Percentiles rank a stretch among this genome's conserved stretches.
These are phyloP conservation scores for Geotrichum cucujoidarum DNA, from an alignment of 1,139 yeast genomes.

Conservation along the genomic window DNA sequence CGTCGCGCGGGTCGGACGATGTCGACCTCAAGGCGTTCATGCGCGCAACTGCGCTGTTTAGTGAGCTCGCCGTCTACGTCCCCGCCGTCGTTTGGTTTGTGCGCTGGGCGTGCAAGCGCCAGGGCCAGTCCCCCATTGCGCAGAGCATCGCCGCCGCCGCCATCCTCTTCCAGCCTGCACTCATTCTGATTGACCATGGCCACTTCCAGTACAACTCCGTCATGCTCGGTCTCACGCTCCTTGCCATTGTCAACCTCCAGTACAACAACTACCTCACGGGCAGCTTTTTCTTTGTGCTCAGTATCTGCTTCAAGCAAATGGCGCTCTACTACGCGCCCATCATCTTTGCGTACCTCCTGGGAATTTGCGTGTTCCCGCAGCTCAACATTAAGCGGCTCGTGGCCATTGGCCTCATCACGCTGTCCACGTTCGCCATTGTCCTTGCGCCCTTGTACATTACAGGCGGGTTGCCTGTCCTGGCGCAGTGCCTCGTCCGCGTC, in stretches of 20 bases:
- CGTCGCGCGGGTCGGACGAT: conserved; percentile 71
- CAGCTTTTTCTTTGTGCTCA: conserved; percentile 71
- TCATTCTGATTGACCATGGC: conserved; percentile 88
- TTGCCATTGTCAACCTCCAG: conserved; percentile 61
- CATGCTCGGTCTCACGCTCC: conserved; percentile 80
- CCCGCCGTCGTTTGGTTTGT: conserved; percentile 75
- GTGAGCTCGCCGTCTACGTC: conserved; percentile 68
- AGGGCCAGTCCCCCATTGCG: conserved; percentile 48
- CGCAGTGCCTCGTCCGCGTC: conserved; percentile 54
- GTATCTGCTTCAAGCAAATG: conserved; percentile 91
- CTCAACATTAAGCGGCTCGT: conserved; percentile 46
- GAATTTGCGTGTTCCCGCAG: conserved; percentile 40
- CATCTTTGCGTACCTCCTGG: conserved; percentile 69
- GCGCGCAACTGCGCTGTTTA: conserved; percentile 71
- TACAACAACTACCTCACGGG: conserved; percentile 59
- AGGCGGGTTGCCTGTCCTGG: conserved; percentile 37
- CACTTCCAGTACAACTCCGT: conserved; percentile 94
- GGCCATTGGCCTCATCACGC: conserved; percentile 59
- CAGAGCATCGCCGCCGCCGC: conserved; percentile 72
- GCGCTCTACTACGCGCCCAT: conserved; percentile 89
- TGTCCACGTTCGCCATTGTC: conserved; percentile 48
- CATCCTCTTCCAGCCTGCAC: conserved; percentile 69
- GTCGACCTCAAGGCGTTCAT: conserved; percentile 68
- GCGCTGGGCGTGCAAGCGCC: conserved; percentile 52
- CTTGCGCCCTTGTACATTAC: conserved; percentile 58